phyloP scores from a whole-genome alignment of 805 yeast genomes.

The Metahyphopichia silvanorum region DNA sequence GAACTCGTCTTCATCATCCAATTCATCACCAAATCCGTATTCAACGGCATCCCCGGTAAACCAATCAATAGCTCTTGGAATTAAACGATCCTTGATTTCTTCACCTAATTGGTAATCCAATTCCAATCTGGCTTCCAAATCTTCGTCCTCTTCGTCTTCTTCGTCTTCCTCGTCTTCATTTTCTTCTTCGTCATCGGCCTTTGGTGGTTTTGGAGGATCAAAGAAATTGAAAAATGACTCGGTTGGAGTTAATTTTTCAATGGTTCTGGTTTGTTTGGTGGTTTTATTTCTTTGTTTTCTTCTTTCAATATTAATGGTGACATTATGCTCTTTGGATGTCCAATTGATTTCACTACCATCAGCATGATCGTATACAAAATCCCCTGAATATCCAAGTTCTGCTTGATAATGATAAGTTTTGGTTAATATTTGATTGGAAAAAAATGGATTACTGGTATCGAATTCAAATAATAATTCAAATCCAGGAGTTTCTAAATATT shows the following conservation, averaged over 20 bases:
- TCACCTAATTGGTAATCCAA: constrained; percentile 95
- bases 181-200: constrained; percentile 39
- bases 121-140: constrained; percentile 80
- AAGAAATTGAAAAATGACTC: constrained; percentile 96
- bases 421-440: constrained; percentile 66
- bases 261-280: constrained; percentile 93
- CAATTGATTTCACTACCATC: constrained; percentile 86
- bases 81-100: constrained; percentile 89
- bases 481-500: constrained; percentile 82
- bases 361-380: constrained; percentile 95
- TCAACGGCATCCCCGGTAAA: constrained; percentile 96
- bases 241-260: constrained; percentile 90
- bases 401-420: constrained; percentile 93
- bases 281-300: constrained; percentile 96
- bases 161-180: constrained; percentile 42
- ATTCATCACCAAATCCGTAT: constrained; percentile 55
- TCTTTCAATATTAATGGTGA: constrained; percentile 83
- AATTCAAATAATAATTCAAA: constrained; percentile 85
- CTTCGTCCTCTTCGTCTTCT: constrained; percentile 64
- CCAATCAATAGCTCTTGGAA: constrained; percentile 98
- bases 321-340: constrained; percentile 76
- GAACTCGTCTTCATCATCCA: constrained; percentile 58
- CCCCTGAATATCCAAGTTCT: constrained; percentile 92
- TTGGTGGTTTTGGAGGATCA: constrained; percentile 83
- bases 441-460: constrained; percentile 64